Evolutionary conservation across 768 basidiomycete species (phyloP), one percentile per base, ranked within the genome.

Genomic region (Amyloporia xantha): DNA sequence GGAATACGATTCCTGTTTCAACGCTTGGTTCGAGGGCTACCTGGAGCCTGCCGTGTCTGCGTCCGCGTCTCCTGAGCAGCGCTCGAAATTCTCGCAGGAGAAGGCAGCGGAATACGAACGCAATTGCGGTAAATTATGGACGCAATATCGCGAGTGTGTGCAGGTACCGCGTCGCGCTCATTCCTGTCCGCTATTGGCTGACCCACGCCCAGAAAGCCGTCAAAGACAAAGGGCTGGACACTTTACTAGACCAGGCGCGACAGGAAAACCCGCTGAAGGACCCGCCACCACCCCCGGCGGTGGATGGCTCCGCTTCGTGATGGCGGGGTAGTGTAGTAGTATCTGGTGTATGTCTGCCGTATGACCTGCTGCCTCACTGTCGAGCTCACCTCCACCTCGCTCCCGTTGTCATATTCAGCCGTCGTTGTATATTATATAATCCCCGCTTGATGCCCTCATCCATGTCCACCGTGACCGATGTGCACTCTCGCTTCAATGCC

Each of bases 21-120:
- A 96, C 60, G 80, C 86, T 6, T 97, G 94, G 95, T 93, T 99
- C 58, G 93, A 96, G 66, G 91, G 90, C 10, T 99, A 97, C 65
- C 81, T 97, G 20, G 86, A 92, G 60, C 92, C 92, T 7, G 82
- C 81, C 9, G 72, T 85, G 15, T 59, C 68, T 23, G 71, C 84
- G 15, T 55, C 66, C 23, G 59, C 62, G 41, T 63, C 68, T 26
- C 59, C 72, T 11, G 69, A 74, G 45, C 69, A 76, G 48, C 79
- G 80, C 41, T 68, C 74, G 13, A 77, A 72, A 40, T 83, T 85
- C 59, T 81, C 86, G 2, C 80, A 82, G 57, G 68, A 77, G 51
- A 94, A 93, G 67, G 89, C 91, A 4, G 84, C 85, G 36, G 89
- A 95, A 64, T 95, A 93, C 62, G 84, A 97, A 57, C 63, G 72